Percentiles rank a stretch among this genome's conserved stretches.
These are phyloP conservation scores for Pholiota adiposa DNA, from an alignment of 1,284 basidiomycete genomes.

Conservation along the genomic window DNA sequence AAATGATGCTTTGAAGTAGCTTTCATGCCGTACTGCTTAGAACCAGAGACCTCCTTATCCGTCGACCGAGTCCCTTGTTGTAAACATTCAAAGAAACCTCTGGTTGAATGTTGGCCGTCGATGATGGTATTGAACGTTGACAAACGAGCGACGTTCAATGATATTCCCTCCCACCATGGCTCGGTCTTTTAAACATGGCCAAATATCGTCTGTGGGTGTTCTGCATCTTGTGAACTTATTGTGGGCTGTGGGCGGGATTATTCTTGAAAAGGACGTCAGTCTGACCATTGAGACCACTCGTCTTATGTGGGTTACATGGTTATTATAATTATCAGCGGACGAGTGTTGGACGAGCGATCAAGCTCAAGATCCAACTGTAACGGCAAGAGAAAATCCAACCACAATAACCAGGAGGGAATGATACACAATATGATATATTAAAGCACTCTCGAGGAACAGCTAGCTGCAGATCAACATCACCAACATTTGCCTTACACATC, in stretches of 20 bases:
- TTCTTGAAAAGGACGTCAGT: too few relatives aligned
- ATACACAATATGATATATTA: slow-evolving; percentile 20
- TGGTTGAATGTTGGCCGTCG: neutral
- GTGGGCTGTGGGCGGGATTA: too few relatives aligned
- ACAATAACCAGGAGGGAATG: neutral
- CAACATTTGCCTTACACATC: neutral
- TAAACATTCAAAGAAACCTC: neutral
- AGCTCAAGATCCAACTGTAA: too few relatives aligned
- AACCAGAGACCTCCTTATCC: neutral
- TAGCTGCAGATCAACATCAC: slow-evolving; percentile 11
- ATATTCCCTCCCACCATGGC: neutral
- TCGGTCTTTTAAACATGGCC: neutral
- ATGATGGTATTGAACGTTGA: neutral
- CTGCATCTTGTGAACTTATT: too few relatives aligned
- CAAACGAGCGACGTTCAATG: neutral
- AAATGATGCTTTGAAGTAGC: neutral
- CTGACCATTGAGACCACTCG: too few relatives aligned
- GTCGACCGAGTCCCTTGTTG: neutral
- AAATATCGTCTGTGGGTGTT: neutral
- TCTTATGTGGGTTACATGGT: too few relatives aligned
- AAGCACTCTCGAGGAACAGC: slow-evolving; percentile 14
- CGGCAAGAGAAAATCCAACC: too few relatives aligned
- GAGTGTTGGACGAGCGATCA: too few relatives aligned
- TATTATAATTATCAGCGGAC: too few relatives aligned
- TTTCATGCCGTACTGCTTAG: neutral